Evolutionary conservation across 352 stramenopile genomes (phyloP).

Genomic region (Phytophthora quininea): DNA sequence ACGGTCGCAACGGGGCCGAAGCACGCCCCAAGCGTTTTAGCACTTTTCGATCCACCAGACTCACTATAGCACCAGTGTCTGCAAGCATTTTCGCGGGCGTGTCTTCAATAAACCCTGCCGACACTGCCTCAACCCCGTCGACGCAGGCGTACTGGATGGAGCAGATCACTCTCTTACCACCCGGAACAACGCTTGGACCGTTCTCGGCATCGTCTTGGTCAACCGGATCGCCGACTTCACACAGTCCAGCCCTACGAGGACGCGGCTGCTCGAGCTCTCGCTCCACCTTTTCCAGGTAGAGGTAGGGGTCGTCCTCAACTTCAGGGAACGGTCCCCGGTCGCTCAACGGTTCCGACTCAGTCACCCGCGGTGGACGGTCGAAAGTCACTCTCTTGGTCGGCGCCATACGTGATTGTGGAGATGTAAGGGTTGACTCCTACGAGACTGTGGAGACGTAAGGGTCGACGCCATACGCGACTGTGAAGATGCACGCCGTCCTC

Average conservation of each 20-base stretch:
- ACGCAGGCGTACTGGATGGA: not conserved
- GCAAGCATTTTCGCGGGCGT: not conserved
- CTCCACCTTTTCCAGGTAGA: not conserved
- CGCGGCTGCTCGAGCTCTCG: not conserved
- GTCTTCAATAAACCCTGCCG: not conserved
- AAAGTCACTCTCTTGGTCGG: too few species aligned
- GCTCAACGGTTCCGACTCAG: too few species aligned
- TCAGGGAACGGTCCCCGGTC: too few species aligned
- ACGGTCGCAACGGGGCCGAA: not conserved
- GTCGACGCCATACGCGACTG: too few species aligned
- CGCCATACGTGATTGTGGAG: too few species aligned
- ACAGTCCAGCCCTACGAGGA: too few species aligned
- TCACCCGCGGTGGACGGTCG: too few species aligned
- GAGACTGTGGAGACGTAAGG: too few species aligned
- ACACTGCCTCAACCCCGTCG: slow-evolving; percentile 1
- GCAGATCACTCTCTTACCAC: not conserved
- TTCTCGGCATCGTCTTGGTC: not conserved
- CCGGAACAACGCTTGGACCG: not conserved
- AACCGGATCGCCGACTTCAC: not conserved
- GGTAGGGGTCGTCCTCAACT: not conserved
- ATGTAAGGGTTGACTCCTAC: too few species aligned
- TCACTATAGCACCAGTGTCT: slow-evolving; percentile 5
- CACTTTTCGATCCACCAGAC: not conserved
- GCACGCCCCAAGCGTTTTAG: not conserved
- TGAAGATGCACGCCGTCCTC: too few species aligned